A percentile compares a stretch with the other conserved stretches of the same genome.
phyloP scores from a whole-genome alignment of 371 early-diverging fungal genomes.

The Rhizopus delemar region DNA sequence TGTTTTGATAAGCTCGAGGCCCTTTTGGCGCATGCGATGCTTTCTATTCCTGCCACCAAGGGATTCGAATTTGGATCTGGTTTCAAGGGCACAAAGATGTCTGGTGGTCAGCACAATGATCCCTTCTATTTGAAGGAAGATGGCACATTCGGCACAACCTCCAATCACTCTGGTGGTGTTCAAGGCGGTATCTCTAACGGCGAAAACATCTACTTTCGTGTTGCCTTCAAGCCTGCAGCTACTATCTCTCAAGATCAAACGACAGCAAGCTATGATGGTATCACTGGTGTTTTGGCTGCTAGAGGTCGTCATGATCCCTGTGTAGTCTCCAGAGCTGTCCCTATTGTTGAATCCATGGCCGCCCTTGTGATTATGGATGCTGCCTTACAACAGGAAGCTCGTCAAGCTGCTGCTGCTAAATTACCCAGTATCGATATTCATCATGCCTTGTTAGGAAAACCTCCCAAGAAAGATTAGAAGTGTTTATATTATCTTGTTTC shows the following conservation, averaged over 20 bases:
- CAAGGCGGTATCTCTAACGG: slow-evolving; percentile 98
- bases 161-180: slow-evolving; percentile 95
- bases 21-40: slow-evolving; percentile 97
- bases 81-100: slow-evolving; percentile 83
- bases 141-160: slow-evolving; percentile 76
- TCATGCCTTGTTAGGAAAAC: slow-evolving; percentile 45
- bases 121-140: slow-evolving; percentile 69
- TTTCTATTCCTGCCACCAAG: slow-evolving; percentile 97
- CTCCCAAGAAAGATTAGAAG: slow-evolving; percentile 34
- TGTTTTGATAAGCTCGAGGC: slow-evolving; percentile 98
- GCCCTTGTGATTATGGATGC: slow-evolving; percentile 91
- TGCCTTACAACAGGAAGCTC: slow-evolving; percentile 65
- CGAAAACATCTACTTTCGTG: slow-evolving; percentile 93
- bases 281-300: slow-evolving; percentile 80
- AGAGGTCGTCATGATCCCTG: slow-evolving; percentile 97
- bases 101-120: slow-evolving; percentile 93
- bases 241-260: slow-evolving; percentile 90
- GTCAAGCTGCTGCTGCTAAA: slow-evolving; percentile 55
- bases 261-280: slow-evolving; percentile 87
- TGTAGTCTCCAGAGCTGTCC: slow-evolving; percentile 93
- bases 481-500: slow-evolving; percentile 2
- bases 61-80: slow-evolving; percentile 97
- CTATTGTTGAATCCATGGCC: slow-evolving; percentile 98
- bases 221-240: slow-evolving; percentile 96
- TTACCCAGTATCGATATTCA: slow-evolving; percentile 58